Evolutionary conservation across 257 asterid species (phyloP).

Genomic region (Nicotiana sylvestris): DNA sequence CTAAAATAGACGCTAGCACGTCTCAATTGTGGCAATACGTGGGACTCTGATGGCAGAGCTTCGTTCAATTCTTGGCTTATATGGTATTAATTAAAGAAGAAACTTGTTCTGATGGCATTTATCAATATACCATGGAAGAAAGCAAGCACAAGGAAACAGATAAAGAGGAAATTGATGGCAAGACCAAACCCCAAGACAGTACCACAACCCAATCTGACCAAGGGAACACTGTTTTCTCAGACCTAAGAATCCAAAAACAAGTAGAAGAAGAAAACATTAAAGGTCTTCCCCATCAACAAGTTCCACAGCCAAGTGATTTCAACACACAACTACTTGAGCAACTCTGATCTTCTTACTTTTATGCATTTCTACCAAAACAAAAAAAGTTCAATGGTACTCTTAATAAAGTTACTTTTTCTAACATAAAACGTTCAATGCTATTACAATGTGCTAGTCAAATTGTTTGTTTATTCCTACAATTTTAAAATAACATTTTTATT

Average conservation of each 20-base stretch:
- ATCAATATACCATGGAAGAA: neutral
- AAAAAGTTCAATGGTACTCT: neutral
- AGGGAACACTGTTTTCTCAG: neutral
- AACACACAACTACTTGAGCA: slow-evolving; percentile 23
- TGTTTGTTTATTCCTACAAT: too few species aligned
- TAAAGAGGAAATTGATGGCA: neutral
- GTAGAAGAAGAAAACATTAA: slow-evolving; percentile 2
- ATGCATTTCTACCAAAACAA: neutral
- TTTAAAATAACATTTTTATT: too few species aligned
- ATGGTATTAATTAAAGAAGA: neutral
- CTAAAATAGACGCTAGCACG: neutral
- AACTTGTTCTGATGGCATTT: too few species aligned
- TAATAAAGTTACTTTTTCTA: neutral
- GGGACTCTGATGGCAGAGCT: neutral
- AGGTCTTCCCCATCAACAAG: slow-evolving; percentile 33
- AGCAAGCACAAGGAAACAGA: neutral
- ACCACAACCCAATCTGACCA: neutral
- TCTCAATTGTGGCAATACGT: neutral
- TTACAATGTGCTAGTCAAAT: too few species aligned
- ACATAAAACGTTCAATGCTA: too few species aligned
- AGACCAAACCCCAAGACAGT: neutral
- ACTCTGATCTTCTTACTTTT: neutral
- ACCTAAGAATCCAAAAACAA: neutral
- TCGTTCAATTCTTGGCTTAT: neutral
- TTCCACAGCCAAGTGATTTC: slow-evolving; percentile 31